Conservation (phyloP, 352 stramenopile genomes). For the Phytophthora tubulina region DNA sequence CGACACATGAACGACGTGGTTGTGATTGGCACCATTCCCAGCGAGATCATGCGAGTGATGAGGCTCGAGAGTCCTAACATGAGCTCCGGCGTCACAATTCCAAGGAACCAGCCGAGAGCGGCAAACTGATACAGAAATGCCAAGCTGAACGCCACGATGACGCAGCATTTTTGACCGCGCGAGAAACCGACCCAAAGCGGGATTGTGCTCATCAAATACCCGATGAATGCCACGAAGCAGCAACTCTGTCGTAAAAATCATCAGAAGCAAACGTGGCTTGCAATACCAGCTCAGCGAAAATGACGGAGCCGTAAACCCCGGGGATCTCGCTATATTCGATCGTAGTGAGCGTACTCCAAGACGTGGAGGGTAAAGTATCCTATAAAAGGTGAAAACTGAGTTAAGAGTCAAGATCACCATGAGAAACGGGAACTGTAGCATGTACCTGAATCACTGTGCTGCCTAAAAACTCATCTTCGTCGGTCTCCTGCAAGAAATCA, state of each 20-base stretch:
- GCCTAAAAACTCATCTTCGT: conserved; percentile 47
- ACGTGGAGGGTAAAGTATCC: conserved; percentile 6
- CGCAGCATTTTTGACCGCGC: conserved; percentile 60
- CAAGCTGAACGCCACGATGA: conserved; percentile 53
- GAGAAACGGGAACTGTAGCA: neutral
- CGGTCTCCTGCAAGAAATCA: conserved; percentile 8
- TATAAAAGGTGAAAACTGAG: neutral
- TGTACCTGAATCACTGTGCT: conserved; percentile 17
- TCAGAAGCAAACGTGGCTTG: neutral
- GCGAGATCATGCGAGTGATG: conserved; percentile 74
- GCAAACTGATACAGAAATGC: conserved; percentile 61
- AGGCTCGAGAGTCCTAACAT: conserved; percentile 72
- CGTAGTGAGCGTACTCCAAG: conserved; percentile 11
- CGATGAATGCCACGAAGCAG: conserved; percentile 71
- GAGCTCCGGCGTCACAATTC: conserved; percentile 49
- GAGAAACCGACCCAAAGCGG: conserved; percentile 66
- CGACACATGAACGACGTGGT: conserved; percentile 69
- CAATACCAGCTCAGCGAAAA: conserved; percentile 57
- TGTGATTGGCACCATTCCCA: conserved; percentile 82
- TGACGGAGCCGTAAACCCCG: conserved; percentile 49
- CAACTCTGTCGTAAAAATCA: conserved; percentile 47
- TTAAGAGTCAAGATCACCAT: neutral
- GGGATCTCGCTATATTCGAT: conserved; percentile 36
- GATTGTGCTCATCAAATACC: conserved; percentile 65
- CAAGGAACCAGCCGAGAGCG: conserved; percentile 52